Evolutionary conservation across 2,329 filamentous ascomycete genomes (phyloP), one percentile per base, ranked within the genome.

Genomic region (Endocalyx cinctus): DNA sequence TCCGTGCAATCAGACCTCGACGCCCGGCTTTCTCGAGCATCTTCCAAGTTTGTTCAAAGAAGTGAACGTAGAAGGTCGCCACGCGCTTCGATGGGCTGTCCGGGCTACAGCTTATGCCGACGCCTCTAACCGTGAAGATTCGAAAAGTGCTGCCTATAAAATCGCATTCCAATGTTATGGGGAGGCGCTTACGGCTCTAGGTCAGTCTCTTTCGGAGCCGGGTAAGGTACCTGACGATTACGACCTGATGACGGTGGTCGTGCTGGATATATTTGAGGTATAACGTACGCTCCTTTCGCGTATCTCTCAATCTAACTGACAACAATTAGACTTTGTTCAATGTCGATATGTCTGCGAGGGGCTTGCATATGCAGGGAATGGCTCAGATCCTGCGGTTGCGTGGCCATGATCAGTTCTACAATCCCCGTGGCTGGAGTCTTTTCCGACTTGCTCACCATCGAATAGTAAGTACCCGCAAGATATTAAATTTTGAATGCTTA

Each of bases 191-290:
- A 37, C 38, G 4, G 54, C 59, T 6, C 45, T 64, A 5, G 48
- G 53, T 5, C 45, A 54, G 4, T 58, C 59, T 1, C 41, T 63
- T 17, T 39, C 47, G 4, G 39, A 45, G 17, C 39, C 46, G n/a
- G 48, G 47, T 10, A 60, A 62, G 38, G 38, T 42, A 2, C 59
- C 59, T 4, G 59, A 62, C 38, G 62, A 65, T 34, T 56, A 60
- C 38, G 56, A 61, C 29, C 44, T 66, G 12, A 63, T 66, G 61
- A 54, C 60, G 3, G 50, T 59, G 2, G 60, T 65, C 10, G 43
- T 65, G 14, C 39, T 66, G 10, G 62, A 64, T 29, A 51, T 64
- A 2, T 65, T 65, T 25, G 61, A 66, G 50, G 60, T 59, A 41
- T 31, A 29, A 27, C 17, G 31, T 14, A 23, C 7, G 10, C 26